Conservation (phyloP, 352 stramenopile species). For the Globisporangium rhizosaccharum region DNA sequence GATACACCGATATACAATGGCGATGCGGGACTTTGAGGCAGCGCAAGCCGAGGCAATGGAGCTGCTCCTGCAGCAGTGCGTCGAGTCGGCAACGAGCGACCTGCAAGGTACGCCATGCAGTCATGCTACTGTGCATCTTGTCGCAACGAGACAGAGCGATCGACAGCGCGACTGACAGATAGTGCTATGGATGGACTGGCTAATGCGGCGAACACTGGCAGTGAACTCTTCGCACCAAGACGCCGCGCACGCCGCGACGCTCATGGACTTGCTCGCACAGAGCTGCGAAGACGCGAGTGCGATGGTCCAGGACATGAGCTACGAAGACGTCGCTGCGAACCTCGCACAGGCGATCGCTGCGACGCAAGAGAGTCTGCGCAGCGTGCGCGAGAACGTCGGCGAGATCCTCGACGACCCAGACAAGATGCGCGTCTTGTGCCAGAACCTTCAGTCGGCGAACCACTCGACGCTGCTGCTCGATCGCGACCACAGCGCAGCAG, state of each 20-base stretch:
- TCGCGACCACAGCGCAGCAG: background rate
- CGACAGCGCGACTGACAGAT: no score
- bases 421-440: constrained; percentile 51
- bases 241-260: constrained; percentile 29
- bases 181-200: background rate
- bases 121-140: background rate
- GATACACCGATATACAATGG: background rate
- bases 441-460: constrained; percentile 50
- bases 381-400: constrained; percentile 43
- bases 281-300: constrained; percentile 59
- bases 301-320: constrained; percentile 38
- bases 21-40: constrained; percentile 31
- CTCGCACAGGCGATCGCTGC: constrained; percentile 50
- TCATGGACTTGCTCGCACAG: constrained; percentile 65
- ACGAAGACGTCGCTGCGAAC: constrained; percentile 44
- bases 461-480: constrained; percentile 35
- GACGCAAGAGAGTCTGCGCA: constrained; percentile 62
- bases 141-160: background rate
- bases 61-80: constrained; percentile 50
- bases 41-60: constrained; percentile 53
- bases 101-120: constrained; percentile 1
- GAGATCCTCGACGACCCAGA: constrained; percentile 58
- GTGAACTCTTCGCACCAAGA: constrained; percentile 1
- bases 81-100: constrained; percentile 10
- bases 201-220: background rate